These are phyloP conservation scores for Botryotinia narcissicola DNA, from an alignment of 2,329 filamentous ascomycete genomes.

Conservation along the genomic window DNA sequence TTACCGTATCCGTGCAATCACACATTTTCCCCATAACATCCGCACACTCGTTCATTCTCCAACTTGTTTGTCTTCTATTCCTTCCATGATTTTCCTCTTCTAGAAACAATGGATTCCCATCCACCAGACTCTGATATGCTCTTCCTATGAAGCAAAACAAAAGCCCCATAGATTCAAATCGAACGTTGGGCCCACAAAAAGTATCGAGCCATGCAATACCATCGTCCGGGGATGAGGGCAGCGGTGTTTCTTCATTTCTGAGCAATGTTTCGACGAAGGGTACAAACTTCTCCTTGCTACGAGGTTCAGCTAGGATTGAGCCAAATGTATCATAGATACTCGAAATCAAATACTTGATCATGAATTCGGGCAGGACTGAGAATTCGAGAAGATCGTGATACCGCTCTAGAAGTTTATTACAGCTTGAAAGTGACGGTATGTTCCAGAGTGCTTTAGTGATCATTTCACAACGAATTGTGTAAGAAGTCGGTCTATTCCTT, in stretches of 20 bases:
- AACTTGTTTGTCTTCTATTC: conserved; percentile 33
- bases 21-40: conserved; percentile 28
- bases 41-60: conserved; percentile 38
- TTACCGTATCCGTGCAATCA: conserved; percentile 16
- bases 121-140: conserved; percentile 30
- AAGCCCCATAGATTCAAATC: conserved; percentile 36
- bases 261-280: conserved; percentile 28
- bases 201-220: conserved; percentile 34
- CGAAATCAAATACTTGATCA: conserved; percentile 30
- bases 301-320: conserved; percentile 25
- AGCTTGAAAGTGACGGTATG: conserved; percentile 32
- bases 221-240: conserved; percentile 32
- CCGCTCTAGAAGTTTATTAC: conserved; percentile 25
- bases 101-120: conserved; percentile 33
- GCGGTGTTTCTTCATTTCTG: conserved; percentile 32
- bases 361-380: conserved; percentile 22
- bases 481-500: conserved; percentile 23
- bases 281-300: conserved; percentile 26
- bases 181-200: conserved; percentile 34
- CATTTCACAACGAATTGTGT: conserved; percentile 4
- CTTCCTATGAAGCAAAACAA: conserved; percentile 35
- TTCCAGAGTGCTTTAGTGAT: conserved; percentile 31
- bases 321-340: conserved; percentile 31
- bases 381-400: conserved; percentile 21
- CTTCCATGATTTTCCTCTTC: conserved; percentile 29